phyloP scores from a whole-genome alignment of 2,329 filamentous ascomycete genomes.

The Calonectria ilicicola region DNA sequence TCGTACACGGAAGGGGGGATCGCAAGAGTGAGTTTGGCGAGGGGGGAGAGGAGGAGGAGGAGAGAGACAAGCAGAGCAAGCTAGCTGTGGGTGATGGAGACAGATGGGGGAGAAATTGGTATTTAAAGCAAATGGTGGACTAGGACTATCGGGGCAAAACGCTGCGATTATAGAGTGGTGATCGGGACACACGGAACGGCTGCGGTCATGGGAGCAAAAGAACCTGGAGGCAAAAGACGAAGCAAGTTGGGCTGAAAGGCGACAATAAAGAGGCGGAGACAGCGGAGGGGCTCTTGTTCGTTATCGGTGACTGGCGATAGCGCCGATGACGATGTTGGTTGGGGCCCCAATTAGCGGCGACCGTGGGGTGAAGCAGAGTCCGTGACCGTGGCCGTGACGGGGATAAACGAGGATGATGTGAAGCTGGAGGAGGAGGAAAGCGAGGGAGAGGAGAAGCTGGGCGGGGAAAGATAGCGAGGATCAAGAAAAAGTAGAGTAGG shows the following conservation, averaged over 20 bases:
- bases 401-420: slow-evolving; percentile 4
- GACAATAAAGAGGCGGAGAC: slow-evolving; percentile 18
- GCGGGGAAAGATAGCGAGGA: slow-evolving; percentile 28
- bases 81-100: slow-evolving; percentile 24
- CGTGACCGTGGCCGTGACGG: slow-evolving; percentile 11
- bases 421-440: not conserved
- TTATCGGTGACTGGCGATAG: slow-evolving; percentile 44
- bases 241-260: slow-evolving; percentile 15
- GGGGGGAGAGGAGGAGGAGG: not conserved
- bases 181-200: slow-evolving; percentile 39
- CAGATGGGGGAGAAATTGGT: slow-evolving; percentile 37
- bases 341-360: slow-evolving; percentile 38
- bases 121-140: slow-evolving; percentile 41
- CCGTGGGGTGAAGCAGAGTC: slow-evolving; percentile 29
- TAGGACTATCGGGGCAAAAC: slow-evolving; percentile 44
- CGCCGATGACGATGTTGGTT: slow-evolving; percentile 43
- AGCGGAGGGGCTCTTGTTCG: slow-evolving; percentile 40
- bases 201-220: slow-evolving; percentile 39
- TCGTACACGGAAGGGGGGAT: slow-evolving; percentile 11
- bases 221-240: slow-evolving; percentile 29
- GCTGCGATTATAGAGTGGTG: slow-evolving; percentile 42
- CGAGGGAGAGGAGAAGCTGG: slow-evolving; percentile 7
- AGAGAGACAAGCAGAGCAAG: not conserved
- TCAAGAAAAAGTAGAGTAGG: slow-evolving; percentile 28
- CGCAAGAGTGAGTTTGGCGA: not conserved